Percentiles rank a stretch among this genome's conserved stretches.
Conservation (phyloP, 148 eudicot genomes). For the Amaranthus hypochondriacus region DNA sequence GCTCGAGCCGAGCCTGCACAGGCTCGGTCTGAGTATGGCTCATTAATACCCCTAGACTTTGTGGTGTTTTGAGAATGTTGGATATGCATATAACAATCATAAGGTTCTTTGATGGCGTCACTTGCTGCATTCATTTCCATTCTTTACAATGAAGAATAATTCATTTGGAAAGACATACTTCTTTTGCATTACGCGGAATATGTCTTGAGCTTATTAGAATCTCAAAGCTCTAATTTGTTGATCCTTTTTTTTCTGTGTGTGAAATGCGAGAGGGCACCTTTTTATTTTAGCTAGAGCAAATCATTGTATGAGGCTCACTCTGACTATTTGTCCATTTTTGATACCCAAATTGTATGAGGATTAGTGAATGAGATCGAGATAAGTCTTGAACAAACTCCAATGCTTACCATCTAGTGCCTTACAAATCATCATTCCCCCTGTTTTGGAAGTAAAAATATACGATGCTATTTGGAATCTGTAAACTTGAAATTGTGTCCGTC, state of each 20-base stretch:
- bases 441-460: background rate
- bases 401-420: background rate
- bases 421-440: background rate
- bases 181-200: too few relatives aligned
- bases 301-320: too few relatives aligned
- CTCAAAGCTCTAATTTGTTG: background rate
- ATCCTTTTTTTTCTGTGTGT: background rate
- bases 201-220: background rate
- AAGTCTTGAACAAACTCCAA: too few relatives aligned
- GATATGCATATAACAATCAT: too few relatives aligned
- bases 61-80: too few relatives aligned
- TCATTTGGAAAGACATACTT: background rate
- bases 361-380: too few relatives aligned
- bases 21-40: too few relatives aligned
- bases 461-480: background rate
- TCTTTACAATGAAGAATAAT: background rate
- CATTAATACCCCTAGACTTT: too few relatives aligned
- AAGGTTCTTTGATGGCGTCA: background rate
- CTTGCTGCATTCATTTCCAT: background rate
- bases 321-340: too few relatives aligned
- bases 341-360: background rate
- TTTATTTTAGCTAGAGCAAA: background rate
- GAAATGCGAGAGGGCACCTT: background rate
- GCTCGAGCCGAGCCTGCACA: too few relatives aligned
- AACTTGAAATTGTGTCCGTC: background rate